Conservation (phyloP, 192 early-diverging fungal genomes). For the Dissophora globulifera region DNA sequence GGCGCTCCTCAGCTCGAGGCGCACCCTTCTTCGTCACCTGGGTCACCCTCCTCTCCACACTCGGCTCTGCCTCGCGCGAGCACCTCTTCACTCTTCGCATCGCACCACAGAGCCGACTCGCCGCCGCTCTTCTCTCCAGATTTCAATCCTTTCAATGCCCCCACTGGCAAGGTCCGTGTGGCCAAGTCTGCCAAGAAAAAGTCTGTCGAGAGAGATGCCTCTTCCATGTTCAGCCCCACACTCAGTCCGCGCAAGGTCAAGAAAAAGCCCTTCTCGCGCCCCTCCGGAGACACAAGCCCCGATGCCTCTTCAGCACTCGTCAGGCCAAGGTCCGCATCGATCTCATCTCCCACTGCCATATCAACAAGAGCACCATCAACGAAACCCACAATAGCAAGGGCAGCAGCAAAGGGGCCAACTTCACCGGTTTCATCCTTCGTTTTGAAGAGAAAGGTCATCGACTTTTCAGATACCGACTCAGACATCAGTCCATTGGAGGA, state of each 20-base stretch:
- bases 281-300: neutral
- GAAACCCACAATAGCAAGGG: neutral
- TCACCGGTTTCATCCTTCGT: slow-evolving; percentile 20
- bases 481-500: slow-evolving; percentile 41
- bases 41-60: neutral
- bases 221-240: slow-evolving; percentile 41
- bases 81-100: slow-evolving; percentile 9
- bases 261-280: too few relatives aligned
- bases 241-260: slow-evolving; percentile 43
- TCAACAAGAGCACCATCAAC: neutral
- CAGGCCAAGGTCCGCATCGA: too few relatives aligned
- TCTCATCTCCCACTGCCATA: too few relatives aligned
- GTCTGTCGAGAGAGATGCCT: neutral
- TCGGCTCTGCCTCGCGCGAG: slow-evolving; percentile 1
- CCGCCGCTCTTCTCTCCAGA: slow-evolving; percentile 23
- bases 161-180: slow-evolving; percentile 4
- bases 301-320: neutral
- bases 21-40: neutral
- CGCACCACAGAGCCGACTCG: neutral
- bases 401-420: neutral
- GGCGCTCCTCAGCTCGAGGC: too few relatives aligned
- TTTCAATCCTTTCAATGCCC: slow-evolving; percentile 11
- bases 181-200: slow-evolving; percentile 19
- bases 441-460: slow-evolving; percentile 7
- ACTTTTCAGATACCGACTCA: slow-evolving; percentile 38